These are phyloP conservation scores for Silene conica DNA, from an alignment of 148 eudicot genomes.

Conservation along the genomic window DNA sequence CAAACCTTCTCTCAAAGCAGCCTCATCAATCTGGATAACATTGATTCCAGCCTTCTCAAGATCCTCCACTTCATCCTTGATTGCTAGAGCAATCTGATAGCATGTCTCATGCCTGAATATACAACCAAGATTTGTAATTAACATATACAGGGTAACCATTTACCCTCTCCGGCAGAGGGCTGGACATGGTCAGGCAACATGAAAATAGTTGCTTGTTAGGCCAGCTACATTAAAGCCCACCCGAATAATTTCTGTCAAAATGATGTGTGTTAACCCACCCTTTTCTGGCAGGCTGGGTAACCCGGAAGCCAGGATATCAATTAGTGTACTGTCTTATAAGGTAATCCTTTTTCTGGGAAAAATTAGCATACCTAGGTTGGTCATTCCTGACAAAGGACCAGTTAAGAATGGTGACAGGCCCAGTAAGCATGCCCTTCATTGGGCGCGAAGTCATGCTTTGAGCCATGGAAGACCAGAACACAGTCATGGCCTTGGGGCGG, in stretches of 20 bases:
- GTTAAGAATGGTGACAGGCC: slow-evolving; percentile 90
- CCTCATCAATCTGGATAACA: slow-evolving; percentile 92
- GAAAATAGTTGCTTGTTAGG: too few species aligned
- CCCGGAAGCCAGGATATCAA: too few species aligned
- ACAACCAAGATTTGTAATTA: too few species aligned
- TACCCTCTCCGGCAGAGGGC: not conserved
- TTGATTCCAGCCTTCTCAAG: slow-evolving; percentile 91
- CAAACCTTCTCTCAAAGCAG: slow-evolving; percentile 91
- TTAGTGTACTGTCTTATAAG: too few species aligned
- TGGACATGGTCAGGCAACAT: not conserved
- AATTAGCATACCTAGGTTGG: slow-evolving; percentile 69
- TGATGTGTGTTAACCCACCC: not conserved
- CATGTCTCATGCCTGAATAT: slow-evolving; percentile 72
- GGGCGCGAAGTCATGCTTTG: slow-evolving; percentile 95
- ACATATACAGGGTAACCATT: too few species aligned
- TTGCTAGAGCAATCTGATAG: slow-evolving; percentile 96
- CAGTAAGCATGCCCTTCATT: slow-evolving; percentile 98
- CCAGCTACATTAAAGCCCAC: too few species aligned
- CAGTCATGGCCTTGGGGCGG: slow-evolving; percentile 95
- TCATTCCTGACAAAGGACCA: slow-evolving; percentile 94
- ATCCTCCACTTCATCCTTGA: slow-evolving; percentile 96
- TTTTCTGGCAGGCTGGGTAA: too few species aligned
- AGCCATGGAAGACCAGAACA: slow-evolving; percentile 85
- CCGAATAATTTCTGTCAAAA: too few species aligned
- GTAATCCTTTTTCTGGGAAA: not conserved